phyloP scores from a whole-genome alignment of 1,284 basidiomycete species.

The Dichomitus squalens region DNA sequence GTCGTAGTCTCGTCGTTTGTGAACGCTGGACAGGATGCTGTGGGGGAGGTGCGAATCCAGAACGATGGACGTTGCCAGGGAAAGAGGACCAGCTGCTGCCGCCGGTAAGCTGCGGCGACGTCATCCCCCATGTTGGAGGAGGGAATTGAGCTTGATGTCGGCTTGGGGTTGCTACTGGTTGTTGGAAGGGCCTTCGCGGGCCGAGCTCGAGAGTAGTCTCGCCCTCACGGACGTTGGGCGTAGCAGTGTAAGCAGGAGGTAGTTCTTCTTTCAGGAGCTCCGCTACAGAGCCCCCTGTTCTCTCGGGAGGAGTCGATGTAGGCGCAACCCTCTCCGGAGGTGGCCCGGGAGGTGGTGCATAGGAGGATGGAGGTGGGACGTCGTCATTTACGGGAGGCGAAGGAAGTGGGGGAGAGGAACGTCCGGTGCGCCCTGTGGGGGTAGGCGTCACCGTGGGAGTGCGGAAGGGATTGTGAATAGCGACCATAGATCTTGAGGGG shows the following conservation, averaged over 20 bases:
- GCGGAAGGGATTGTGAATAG: slow-evolving; percentile 36
- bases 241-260: slow-evolving; percentile 68
- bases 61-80: slow-evolving; percentile 19
- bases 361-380: slow-evolving; percentile 2
- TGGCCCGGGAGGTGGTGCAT: background rate
- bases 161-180: slow-evolving; percentile 34
- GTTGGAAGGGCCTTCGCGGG: slow-evolving; percentile 63
- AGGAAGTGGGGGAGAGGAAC: slow-evolving; percentile 1
- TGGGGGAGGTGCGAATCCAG: background rate
- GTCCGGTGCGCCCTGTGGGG: slow-evolving; percentile 20
- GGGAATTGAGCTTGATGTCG: slow-evolving; percentile 17
- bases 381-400: slow-evolving; percentile 2
- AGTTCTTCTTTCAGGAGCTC: slow-evolving; percentile 45
- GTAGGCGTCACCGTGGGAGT: slow-evolving; percentile 27
- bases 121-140: slow-evolving; percentile 9
- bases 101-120: slow-evolving; percentile 11
- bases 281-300: slow-evolving; percentile 15
- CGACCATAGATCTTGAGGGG: slow-evolving; percentile 11
- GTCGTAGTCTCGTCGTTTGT: slow-evolving; percentile 11
- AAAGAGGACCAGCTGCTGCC: slow-evolving; percentile 19
- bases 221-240: slow-evolving; percentile 52
- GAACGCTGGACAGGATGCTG: background rate
- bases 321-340: background rate
- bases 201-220: slow-evolving; percentile 65
- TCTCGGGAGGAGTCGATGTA: background rate